Conservation (phyloP, 225 moss, liverwort and hornwort genomes). For the Pleurozium schreberi region DNA sequence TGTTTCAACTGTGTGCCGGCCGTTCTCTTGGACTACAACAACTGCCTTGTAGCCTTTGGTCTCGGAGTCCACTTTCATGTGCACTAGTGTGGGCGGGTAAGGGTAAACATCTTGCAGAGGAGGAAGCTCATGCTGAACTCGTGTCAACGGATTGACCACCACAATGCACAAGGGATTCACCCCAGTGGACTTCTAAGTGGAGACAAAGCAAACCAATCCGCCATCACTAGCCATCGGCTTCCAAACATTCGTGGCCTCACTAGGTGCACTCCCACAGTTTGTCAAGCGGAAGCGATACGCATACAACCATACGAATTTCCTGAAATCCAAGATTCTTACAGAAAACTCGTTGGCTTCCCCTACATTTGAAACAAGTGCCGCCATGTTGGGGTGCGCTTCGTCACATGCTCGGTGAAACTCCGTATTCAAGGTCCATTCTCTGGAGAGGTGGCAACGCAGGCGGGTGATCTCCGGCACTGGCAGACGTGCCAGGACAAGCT, state of each 20-base stretch:
- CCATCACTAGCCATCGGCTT: no score
- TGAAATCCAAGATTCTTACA: neutral
- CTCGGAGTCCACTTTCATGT: neutral
- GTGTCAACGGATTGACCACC: neutral
- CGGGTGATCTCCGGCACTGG: neutral
- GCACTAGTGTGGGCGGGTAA: neutral
- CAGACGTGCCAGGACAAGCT: neutral
- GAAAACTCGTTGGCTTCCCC: neutral
- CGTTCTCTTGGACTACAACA: neutral
- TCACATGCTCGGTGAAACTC: neutral
- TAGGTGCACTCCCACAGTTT: neutral
- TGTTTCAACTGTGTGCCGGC: neutral
- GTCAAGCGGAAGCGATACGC: neutral
- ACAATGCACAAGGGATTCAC: neutral
- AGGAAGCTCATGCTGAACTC: neutral
- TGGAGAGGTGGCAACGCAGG: neutral
- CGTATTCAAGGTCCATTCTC: neutral
- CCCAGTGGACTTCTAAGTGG: neutral
- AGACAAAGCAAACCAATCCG: neutral
- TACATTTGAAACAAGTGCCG: neutral
- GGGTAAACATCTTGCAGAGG: neutral
- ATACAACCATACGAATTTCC: neutral
- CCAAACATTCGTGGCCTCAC: rapidly evolving
- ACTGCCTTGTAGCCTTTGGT: neutral
- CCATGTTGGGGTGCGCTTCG: neutral